Percentiles rank a stretch among this genome's conserved stretches.
These are phyloP conservation scores for Nigrospora sphaerica DNA, from an alignment of 2,329 filamentous ascomycete species.

Conservation along the genomic window DNA sequence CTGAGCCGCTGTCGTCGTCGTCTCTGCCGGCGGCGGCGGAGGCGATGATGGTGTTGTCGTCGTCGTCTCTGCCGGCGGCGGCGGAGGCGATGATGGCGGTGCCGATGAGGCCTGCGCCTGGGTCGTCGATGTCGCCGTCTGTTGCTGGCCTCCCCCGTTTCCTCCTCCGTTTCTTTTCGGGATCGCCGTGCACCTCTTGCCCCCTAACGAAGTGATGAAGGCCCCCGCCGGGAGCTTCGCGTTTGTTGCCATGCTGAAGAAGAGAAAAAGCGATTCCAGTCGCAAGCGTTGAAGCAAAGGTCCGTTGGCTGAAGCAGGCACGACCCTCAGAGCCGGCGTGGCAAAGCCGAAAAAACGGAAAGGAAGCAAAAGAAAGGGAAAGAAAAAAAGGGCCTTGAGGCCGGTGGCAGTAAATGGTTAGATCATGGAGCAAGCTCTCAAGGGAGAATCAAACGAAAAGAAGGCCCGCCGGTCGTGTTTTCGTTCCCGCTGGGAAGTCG, in stretches of 20 bases:
- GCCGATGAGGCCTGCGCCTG: conserved; percentile 4
- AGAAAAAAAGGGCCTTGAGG: conserved; percentile 28
- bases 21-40: no score
- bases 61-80: not conserved
- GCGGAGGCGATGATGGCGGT: not conserved
- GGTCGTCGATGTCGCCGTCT: conserved; percentile 12
- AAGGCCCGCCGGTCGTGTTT: conserved; percentile 1
- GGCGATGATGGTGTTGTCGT: not conserved
- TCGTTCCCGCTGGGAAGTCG: conserved; percentile 2
- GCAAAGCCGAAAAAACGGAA: conserved; percentile 14
- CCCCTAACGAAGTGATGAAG: conserved; percentile 41
- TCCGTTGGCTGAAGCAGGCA: conserved; percentile 17
- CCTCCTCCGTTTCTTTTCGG: conserved; percentile 25
- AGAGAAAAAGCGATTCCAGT: conserved; percentile 35
- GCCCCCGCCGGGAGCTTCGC: conserved; percentile 36
- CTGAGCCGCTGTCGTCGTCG: no score
- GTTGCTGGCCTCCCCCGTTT: conserved; percentile 11
- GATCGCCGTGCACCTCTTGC: conserved; percentile 47
- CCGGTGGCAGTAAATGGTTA: conserved; percentile 27
- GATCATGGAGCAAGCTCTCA: conserved; percentile 27
- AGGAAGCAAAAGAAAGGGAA: conserved; percentile 19
- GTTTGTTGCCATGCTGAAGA: conserved; percentile 32
- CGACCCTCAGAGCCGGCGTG: conserved; percentile 7
- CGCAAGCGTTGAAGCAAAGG: conserved; percentile 19
- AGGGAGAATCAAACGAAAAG: conserved; percentile 11